These are phyloP conservation scores for Diaporthe sp. DNA, from an alignment of 2,329 filamentous ascomycete genomes.

Conservation along the genomic window DNA sequence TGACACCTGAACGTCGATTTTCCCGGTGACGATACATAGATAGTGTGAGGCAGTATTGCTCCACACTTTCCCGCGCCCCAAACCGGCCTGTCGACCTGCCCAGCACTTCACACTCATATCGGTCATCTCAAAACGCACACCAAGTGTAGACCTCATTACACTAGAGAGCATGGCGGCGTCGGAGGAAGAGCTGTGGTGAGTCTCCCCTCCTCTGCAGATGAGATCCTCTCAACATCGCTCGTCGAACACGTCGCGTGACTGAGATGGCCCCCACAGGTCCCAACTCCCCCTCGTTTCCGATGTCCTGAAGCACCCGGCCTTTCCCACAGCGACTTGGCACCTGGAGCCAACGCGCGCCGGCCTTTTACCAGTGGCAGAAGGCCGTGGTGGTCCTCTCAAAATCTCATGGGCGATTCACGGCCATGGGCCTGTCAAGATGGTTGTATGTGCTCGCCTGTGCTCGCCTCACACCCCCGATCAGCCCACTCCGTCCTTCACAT, in stretches of 20 bases:
- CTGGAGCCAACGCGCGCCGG: constrained; percentile 76
- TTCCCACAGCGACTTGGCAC: constrained; percentile 75
- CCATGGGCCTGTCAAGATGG: constrained; percentile 76
- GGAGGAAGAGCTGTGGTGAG: constrained; percentile 37
- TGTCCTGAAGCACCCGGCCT: constrained; percentile 76
- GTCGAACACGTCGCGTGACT: constrained; percentile 3
- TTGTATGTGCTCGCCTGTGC: constrained; percentile 72
- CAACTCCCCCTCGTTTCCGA: constrained; percentile 65
- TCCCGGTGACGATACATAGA: background rate
- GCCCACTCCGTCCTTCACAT: background rate
- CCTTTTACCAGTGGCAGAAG: constrained; percentile 74
- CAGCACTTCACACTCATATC: background rate
- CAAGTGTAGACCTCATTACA: background rate
- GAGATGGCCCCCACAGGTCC: constrained; percentile 27
- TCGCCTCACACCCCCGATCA: constrained; percentile 30
- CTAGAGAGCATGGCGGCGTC: constrained; percentile 11
- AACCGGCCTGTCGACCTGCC: background rate
- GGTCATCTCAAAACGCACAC: background rate
- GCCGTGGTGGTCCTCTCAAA: constrained; percentile 80
- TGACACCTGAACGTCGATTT: background rate
- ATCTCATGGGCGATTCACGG: constrained; percentile 88
- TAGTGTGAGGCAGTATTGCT: background rate
- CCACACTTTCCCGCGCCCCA: background rate
- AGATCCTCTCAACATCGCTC: background rate
- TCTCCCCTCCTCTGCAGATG: background rate